phyloP scores from a whole-genome alignment of 2,329 filamentous ascomycete genomes.

The Tolypocladium capitatum region DNA sequence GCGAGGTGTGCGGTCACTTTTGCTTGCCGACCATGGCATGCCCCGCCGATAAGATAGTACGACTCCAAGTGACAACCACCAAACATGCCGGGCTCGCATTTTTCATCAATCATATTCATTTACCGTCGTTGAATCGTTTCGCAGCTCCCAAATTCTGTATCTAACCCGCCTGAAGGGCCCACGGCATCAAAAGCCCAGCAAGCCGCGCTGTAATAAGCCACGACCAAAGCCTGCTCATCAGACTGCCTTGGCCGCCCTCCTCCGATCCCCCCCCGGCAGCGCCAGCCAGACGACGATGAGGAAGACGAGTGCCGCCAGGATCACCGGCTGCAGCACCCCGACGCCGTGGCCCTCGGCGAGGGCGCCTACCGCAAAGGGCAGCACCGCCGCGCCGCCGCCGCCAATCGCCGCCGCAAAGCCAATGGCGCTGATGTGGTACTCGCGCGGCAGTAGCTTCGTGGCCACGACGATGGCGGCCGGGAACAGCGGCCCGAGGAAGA shows the following conservation, averaged over 20 bases:
- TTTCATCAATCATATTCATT: background rate
- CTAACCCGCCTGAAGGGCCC: too few species aligned
- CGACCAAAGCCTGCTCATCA: background rate
- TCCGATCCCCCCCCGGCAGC: conserved; percentile 17
- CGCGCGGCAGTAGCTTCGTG: conserved; percentile 59
- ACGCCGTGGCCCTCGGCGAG: conserved; percentile 48
- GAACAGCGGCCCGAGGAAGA: conserved; percentile 71
- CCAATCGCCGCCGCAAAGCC: conserved; percentile 71
- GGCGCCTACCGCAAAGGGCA: conserved; percentile 55
- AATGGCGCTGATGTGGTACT: conserved; percentile 64
- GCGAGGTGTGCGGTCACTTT: background rate
- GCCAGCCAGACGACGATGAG: conserved; percentile 32
- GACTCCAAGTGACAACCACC: background rate
- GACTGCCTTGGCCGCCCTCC: background rate
- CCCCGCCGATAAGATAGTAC: background rate
- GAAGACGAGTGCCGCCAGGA: conserved; percentile 32
- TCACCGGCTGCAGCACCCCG: conserved; percentile 41
- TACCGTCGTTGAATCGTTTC: background rate
- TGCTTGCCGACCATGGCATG: background rate
- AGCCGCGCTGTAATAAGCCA: background rate
- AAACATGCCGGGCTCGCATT: background rate
- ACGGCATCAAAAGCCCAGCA: too few species aligned
- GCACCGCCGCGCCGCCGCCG: conserved; percentile 55
- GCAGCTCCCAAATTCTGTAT: too few species aligned
- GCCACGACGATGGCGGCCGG: conserved; percentile 60